A percentile compares a stretch with the other conserved stretches of the same genome.
phyloP scores from a whole-genome alignment of 306 rosid species.

The Cucurbita moschata region DNA sequence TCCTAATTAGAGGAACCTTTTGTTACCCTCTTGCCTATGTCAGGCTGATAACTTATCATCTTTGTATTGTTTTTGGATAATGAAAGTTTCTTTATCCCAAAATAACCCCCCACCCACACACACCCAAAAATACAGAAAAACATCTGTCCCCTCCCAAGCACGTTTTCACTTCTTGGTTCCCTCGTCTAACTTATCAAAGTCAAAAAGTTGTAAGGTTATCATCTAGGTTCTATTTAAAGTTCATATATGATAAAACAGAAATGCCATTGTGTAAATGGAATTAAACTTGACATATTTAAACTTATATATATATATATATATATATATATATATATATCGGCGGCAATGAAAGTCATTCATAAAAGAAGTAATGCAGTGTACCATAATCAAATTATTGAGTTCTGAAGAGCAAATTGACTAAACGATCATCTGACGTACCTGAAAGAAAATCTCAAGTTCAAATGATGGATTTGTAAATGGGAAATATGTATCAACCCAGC shows the following conservation, averaged over 20 bases:
- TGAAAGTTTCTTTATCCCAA: not conserved
- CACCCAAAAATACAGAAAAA: not conserved
- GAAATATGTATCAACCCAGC: constrained; percentile 93
- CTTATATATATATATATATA: not conserved
- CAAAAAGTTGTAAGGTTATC: not conserved
- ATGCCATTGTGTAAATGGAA: not conserved
- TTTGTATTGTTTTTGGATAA: no score
- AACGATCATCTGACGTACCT: constrained; percentile 33
- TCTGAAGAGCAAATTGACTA: not conserved
- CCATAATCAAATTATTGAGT: not conserved
- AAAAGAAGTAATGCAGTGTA: not conserved
- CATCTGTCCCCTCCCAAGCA: not conserved
- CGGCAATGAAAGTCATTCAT: not conserved
- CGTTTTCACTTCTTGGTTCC: not conserved
- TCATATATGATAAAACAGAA: not conserved
- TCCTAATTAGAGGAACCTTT: not conserved
- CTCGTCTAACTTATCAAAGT: not conserved
- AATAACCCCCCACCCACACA: not conserved
- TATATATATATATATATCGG: not conserved
- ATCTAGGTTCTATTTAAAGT: no score
- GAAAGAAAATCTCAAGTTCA: constrained; percentile 88
- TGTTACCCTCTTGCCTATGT: no score
- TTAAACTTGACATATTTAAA: not conserved
- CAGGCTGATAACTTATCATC: no score
- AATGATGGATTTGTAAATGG: constrained; percentile 92